Conservation (phyloP, 2,329 filamentous ascomycete genomes). For the Alternaria sp. region DNA sequence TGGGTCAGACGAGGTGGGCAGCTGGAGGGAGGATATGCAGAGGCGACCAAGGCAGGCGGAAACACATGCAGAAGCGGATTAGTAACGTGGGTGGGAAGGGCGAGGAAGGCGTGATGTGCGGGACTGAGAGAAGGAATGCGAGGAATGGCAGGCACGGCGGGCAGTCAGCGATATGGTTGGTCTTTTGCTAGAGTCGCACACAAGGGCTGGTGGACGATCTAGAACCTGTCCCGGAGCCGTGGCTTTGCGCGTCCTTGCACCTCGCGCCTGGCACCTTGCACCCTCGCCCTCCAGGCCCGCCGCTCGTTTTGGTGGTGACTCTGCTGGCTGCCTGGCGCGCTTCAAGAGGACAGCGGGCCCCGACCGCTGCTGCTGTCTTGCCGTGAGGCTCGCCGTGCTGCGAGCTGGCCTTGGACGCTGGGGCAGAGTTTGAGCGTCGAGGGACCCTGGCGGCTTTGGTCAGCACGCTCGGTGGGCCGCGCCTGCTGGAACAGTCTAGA, state of each 20-base stretch:
- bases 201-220: constrained; percentile 39
- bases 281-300: constrained; percentile 1
- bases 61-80: constrained; percentile 26
- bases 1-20: constrained; percentile 16
- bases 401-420: background rate
- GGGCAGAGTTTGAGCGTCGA: constrained; percentile 4
- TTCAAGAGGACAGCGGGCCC: background rate
- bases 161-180: constrained; percentile 36
- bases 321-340: background rate
- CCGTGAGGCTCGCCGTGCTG: background rate
- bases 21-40: constrained; percentile 1
- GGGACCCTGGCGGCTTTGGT: constrained; percentile 6
- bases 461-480: constrained; percentile 18
- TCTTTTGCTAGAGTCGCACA: constrained; percentile 32
- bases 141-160: constrained; percentile 26
- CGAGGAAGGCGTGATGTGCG: constrained; percentile 31
- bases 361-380: background rate
- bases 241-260: constrained; percentile 30
- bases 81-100: constrained; percentile 25
- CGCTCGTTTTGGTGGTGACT: background rate
- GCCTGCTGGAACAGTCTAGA: constrained; percentile 29
- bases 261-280: background rate
- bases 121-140: constrained; percentile 31
- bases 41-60: constrained; percentile 20
- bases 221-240: constrained; percentile 38